Percentiles rank a stretch among this genome's conserved stretches.
These are phyloP conservation scores for Fusarium sp. DNA, from an alignment of 2,329 filamentous ascomycete genomes.

Conservation along the genomic window DNA sequence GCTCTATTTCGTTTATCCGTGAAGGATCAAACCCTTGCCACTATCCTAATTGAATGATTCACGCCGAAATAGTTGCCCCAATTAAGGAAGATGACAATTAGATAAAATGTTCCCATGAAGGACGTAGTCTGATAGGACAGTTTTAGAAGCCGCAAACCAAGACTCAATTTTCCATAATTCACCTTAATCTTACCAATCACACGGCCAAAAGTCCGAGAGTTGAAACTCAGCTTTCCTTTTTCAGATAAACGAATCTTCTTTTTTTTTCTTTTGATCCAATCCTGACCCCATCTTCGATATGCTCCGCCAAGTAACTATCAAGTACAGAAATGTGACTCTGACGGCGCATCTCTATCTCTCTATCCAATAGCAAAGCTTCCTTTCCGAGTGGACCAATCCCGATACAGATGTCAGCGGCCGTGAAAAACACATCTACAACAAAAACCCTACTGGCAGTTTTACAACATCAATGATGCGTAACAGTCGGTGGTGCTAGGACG, in stretches of 20 bases:
- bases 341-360: neutral
- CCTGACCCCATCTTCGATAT: neutral
- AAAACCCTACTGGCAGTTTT: no score
- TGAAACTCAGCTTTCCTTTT: no score
- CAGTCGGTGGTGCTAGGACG: no score
- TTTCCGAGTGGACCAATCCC: slow-evolving; percentile 21
- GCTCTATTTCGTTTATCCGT: no score
- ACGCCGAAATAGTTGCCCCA: no score
- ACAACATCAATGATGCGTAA: rapidly evolving
- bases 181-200: neutral
- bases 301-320: neutral
- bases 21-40: no score
- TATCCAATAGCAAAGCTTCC: neutral
- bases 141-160: neutral
- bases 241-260: no score
- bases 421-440: neutral
- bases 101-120: no score
- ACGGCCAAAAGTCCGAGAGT: neutral
- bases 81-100: no score
- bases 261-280: no score
- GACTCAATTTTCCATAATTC: neutral
- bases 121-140: neutral
- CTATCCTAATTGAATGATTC: no score
- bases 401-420: neutral
- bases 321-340: no score